A percentile compares a stretch with the other conserved stretches of the same genome.
These are phyloP conservation scores for Datisca glomerata DNA, from an alignment of 306 rosid genomes.

Conservation along the genomic window DNA sequence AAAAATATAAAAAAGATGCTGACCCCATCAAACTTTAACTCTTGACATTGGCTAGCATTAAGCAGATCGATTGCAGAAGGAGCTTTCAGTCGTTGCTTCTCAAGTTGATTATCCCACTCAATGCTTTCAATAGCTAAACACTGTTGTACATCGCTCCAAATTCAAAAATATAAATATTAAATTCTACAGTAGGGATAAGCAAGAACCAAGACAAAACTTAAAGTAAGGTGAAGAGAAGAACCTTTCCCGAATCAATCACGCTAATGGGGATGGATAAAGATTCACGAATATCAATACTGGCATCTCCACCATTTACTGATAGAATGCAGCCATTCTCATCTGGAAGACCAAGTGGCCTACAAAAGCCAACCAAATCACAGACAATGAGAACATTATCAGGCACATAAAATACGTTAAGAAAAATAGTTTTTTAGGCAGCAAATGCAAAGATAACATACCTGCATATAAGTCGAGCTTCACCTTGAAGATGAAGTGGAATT, in stretches of 20 bases:
- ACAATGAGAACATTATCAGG: not conserved
- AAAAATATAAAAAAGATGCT: not conserved
- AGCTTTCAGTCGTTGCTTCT: slow-evolving; percentile 27
- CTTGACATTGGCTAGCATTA: slow-evolving; percentile 16
- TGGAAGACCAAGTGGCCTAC: slow-evolving; percentile 35
- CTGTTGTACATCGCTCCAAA: slow-evolving; percentile 21
- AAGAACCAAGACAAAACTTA: not conserved
- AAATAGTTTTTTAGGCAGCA: not conserved
- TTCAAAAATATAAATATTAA: not conserved
- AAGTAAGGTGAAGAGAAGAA: slow-evolving; percentile 10
- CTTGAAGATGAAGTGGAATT: slow-evolving; percentile 12
- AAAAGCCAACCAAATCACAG: slow-evolving; percentile 7
- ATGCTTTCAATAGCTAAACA: slow-evolving; percentile 21
- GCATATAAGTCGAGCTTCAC: slow-evolving; percentile 44
- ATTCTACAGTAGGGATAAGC: not conserved
- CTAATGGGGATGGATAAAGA: slow-evolving; percentile 39
- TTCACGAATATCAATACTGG: slow-evolving; percentile 25
- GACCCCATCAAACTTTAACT: slow-evolving; percentile 31
- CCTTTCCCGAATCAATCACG: slow-evolving; percentile 47
- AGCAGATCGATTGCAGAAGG: slow-evolving; percentile 26
- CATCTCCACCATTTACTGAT: slow-evolving; percentile 11
- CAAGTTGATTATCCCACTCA: slow-evolving; percentile 34
- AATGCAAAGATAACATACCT: slow-evolving; percentile 23
- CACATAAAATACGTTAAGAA: not conserved
- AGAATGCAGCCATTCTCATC: slow-evolving; percentile 30